phyloP scores from a whole-genome alignment of 305 asterid genomes.

The Rubia tinctorum region DNA sequence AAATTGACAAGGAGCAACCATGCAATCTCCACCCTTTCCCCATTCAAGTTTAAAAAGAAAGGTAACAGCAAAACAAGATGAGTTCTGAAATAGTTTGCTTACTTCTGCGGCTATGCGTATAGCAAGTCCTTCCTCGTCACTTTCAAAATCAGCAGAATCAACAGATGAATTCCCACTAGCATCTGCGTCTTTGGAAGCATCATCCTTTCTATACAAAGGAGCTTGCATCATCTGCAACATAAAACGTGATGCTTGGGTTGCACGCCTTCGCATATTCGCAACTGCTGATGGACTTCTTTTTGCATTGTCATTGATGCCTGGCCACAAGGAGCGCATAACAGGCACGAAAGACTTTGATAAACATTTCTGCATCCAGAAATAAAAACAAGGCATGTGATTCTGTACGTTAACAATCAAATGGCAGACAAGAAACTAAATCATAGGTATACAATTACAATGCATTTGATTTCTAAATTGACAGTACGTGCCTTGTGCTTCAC shows the following conservation, averaged over 20 bases:
- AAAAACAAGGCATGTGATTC: neutral
- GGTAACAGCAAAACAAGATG: neutral
- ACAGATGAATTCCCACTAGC: constrained; percentile 28
- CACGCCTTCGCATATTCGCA: constrained; percentile 85
- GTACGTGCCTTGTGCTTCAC: constrained; percentile 65
- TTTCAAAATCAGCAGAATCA: constrained; percentile 43
- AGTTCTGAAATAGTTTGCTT: constrained; percentile 17
- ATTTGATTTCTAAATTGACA: neutral
- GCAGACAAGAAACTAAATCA: constrained; percentile 5
- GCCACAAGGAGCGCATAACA: constrained; percentile 87
- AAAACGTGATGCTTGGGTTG: constrained; percentile 88
- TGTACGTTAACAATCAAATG: neutral
- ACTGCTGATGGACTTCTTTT: constrained; percentile 58
- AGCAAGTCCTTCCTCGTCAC: constrained; percentile 95
- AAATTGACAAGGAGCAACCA: neutral
- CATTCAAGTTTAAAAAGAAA: neutral
- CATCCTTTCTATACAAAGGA: constrained; percentile 55
- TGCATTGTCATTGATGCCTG: constrained; percentile 68
- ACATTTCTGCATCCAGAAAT: constrained; percentile 58
- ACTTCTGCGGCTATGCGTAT: constrained; percentile 86
- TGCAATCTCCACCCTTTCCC: neutral
- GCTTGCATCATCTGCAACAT: constrained; percentile 97
- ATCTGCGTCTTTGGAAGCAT: constrained; percentile 29
- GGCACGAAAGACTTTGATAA: constrained; percentile 79
- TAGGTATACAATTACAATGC: neutral